Base-by-base conservation (phyloP, 2,329 filamentous ascomycete species). In the Arthrobotrys iridis region DNA sequence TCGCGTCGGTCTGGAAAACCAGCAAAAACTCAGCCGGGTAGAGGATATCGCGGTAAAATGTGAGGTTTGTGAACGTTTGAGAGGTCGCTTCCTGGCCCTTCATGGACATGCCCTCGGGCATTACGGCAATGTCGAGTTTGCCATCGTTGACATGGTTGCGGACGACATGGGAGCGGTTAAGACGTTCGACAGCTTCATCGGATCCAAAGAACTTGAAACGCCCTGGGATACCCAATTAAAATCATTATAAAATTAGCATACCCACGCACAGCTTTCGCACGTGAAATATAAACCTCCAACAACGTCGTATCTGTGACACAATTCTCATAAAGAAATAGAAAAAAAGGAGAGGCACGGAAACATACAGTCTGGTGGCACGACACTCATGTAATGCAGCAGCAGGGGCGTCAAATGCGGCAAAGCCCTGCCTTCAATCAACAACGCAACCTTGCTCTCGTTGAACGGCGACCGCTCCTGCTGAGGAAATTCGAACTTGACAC, bases 331-430 rank as follows among this genome's bases (percentile, higher is more conserved):
- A 33, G 40, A 37, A 30, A 26, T 18, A 30, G n/a, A 30, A 18
- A 3, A 22, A 55, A 15, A 13, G 1, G 28, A 24, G 33, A 1
- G 28, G 28, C 83, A 83, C 80, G 87, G n/a, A n/a, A n/a, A 87
- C 28, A 83, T 84, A 86, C 86, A 88, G 81, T 87, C 86, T 0
- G 85, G 84, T 3, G 86, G 86, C 1, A 88, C 84, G 18, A 87
- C 85, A 2, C 84, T 82, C 77, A 87, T 87, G 81, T 87, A 86
- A 79, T 88, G 86, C 22, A 87, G 82, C 80, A 87, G 81, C 40
- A 87, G 81, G 0, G 86, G 86, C 2, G 85, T 85, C 43, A 88
- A 83, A 75, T 84, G 81, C 2, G 85, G 83, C 35, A 83, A 82
- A 1, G 84, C 79, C 0, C 86, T 84, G 80, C 85, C 85, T 79